Evolutionary conservation across 768 basidiomycete genomes (phyloP), one percentile per base, ranked within the genome.

Genomic region (Rhodosporidiobolus odoratus): DNA sequence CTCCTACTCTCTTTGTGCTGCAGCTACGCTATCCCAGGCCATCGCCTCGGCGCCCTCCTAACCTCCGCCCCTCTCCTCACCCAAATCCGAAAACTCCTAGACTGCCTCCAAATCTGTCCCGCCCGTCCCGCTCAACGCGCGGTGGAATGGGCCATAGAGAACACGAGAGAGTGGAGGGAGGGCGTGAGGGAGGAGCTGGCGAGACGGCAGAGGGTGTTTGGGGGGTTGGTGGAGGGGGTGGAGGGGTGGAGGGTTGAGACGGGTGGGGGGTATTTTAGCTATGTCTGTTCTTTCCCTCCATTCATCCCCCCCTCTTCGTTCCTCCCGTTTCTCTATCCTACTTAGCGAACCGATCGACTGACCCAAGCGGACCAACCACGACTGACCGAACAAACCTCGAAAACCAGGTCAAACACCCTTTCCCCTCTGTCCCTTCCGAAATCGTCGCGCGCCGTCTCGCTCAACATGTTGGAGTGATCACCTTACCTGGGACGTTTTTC

Each of bases 201-300:
- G 32, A 75, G 78, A 23, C 84, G 89, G 7, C 87, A 88, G 60
- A 73, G 65, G 19, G 79, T 89, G 9, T 92, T 92, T 81, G 78
- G 78, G 45, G 74, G 76, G 30, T 67, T 73, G 1, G 77, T 92
- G 25, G 84, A 85, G 0, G 30, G 74, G 4, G 80, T 80, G 8
- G 73, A 76, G 23, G 82, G 80, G 0, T 92, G 90, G 91, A 78
- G 75, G 27, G 82, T 90, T 34, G 85, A 84, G 9, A 83, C 85
- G 0, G 84, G 84, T 47, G 89, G 89, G 0, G 91, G 85, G 0
- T 92, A 88, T 79, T 93, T 85, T 74, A 89, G 89, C 8, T 94
- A 88, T 76, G 88, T 91, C 57, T 79, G 81, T 59, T 30, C 19
- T 3, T 47, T 56, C 38, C 27, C n/a, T 8, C 27, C 43, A 15